Base-by-base conservation (phyloP, 2,329 filamentous ascomycete genomes). In the Fusarium sp. region DNA sequence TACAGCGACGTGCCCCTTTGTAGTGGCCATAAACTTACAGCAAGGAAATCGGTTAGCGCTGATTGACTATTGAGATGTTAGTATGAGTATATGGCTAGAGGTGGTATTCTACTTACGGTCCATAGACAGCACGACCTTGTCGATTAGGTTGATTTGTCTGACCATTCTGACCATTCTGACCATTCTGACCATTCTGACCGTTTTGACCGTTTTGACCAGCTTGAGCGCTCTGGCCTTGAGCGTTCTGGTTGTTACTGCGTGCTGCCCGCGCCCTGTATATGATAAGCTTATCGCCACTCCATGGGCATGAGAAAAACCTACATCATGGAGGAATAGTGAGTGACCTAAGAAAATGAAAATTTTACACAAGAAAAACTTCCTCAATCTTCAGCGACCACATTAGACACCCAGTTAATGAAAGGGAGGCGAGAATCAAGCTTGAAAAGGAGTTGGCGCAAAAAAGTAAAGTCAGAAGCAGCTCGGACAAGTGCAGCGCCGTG, bases 21-120 rank as follows among this genome's bases (percentile, higher is more conserved):
- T 23, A 18, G 6, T 5, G 23, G 35, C 18, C 13, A 42, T 25
- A 15, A 33, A 75, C 84, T 73, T 72, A 86, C 85, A 30, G 87
- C 86, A 47, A 89, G 80, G 67, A 87, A 89, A 71, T 88, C 86
- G 5, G 86, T 89, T 77, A 89, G 77, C 19, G 87, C 87, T 25
- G 87, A 89, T 79, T 87, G 86, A 7, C 83, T 85, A 47, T 52
- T 13, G 43, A 15, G 76, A 63, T 38, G 28, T 50, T 18, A 56
- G 25, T 42, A 54, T 30, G 15, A 43, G 8, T 11, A 6, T 42
- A 19, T 9, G n/a, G 25, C 10, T 12, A 15, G 15, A 33, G 21
- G 30, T 42, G 8, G 18, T 8, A 7, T 30, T 32, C 21, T 11
- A 38, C 83, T 76, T 76, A 85, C 82, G 83, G 83, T 37, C 83